These are phyloP conservation scores for Verticillium isaacii DNA, from an alignment of 2,329 filamentous ascomycete genomes.

Conservation along the genomic window DNA sequence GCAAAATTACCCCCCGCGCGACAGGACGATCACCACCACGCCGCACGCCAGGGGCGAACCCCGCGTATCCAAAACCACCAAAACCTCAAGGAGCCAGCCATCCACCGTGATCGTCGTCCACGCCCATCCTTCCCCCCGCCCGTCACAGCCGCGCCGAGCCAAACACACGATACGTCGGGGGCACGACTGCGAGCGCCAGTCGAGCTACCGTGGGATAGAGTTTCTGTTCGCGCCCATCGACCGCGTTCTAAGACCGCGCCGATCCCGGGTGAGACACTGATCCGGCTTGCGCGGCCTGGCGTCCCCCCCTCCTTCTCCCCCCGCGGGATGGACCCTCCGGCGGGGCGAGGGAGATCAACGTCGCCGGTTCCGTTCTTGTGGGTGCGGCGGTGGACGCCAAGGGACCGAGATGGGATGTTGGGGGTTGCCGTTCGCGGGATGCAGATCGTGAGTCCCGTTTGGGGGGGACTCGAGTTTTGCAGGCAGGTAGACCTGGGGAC, in stretches of 20 bases:
- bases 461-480: background rate
- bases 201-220: background rate
- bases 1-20: too few species aligned
- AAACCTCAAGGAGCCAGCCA: too few species aligned
- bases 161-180: too few species aligned
- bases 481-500: background rate
- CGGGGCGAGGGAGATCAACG: background rate
- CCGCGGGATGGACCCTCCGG: background rate
- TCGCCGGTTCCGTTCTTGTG: background rate
- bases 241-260: background rate
- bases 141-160: too few species aligned
- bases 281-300: background rate
- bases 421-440: background rate
- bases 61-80: too few species aligned
- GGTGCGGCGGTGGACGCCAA: background rate
- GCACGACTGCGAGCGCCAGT: background rate
- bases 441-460: background rate
- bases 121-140: too few species aligned
- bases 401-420: background rate
- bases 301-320: background rate
- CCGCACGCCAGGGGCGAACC: too few species aligned
- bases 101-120: too few species aligned
- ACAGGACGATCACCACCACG: too few species aligned
- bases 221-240: background rate
- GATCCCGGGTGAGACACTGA: background rate